Conservation (phyloP, 495 filamentous ascomycete species). For the Talaromyces borbonicus region DNA sequence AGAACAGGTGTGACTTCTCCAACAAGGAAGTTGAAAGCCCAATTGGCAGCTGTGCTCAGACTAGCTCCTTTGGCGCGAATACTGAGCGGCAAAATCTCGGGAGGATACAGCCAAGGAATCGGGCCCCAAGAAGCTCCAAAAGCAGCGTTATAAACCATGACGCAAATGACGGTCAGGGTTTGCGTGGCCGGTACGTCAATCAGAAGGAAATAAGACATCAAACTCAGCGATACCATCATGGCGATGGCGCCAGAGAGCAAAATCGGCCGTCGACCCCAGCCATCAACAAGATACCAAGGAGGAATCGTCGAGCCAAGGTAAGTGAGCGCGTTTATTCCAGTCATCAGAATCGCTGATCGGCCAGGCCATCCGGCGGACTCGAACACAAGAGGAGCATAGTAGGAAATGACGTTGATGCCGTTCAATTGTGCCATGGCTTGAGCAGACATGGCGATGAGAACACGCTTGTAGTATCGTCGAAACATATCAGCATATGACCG, state of each 20-base stretch:
- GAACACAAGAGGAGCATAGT: conserved; percentile 95
- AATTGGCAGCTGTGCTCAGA: conserved; percentile 91
- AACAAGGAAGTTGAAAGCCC: conserved; percentile 98
- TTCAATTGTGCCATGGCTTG: conserved; percentile 93
- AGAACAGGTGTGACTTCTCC: conserved; percentile 89
- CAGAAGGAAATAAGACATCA: conserved; percentile 93
- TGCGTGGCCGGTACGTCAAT: conserved; percentile 71
- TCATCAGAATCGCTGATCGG: conserved; percentile 89
- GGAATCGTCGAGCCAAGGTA: conserved; percentile 88
- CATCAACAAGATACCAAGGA: conserved; percentile 95
- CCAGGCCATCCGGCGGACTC: conserved; percentile 91
- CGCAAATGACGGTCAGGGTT: conserved; percentile 78
- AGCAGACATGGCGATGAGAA: conserved; percentile 98
- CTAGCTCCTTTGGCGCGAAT: conserved; percentile 97
- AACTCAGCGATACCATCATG: conserved; percentile 83
- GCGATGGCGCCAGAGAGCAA: conserved; percentile 82
- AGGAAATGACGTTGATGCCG: conserved; percentile 98
- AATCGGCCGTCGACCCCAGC: conserved; percentile 83
- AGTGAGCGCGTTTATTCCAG: conserved; percentile 87
- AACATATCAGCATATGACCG: conserved; percentile 93
- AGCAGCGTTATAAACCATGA: conserved; percentile 97
- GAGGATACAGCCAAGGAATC: conserved; percentile 95
- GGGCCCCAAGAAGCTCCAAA: conserved; percentile 99
- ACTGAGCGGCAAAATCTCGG: conserved; percentile 92
- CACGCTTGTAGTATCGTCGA: conserved; percentile 77